These are phyloP conservation scores for Pichia sp. DNA, from an alignment of 1,139 yeast species.

Conservation along the genomic window DNA sequence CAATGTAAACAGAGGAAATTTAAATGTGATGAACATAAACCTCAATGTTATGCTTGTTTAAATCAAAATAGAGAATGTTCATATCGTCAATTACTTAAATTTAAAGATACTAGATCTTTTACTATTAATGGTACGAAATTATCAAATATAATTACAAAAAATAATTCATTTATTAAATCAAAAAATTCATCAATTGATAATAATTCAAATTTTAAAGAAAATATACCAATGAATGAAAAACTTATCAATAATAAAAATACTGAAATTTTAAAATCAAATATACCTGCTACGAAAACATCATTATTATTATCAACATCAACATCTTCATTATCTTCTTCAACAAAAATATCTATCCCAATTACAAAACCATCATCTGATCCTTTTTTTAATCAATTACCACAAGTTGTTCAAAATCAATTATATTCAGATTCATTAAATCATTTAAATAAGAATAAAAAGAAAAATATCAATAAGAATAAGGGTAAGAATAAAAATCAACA, in stretches of 20 bases:
- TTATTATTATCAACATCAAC: too few species aligned
- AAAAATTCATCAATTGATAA: too few species aligned
- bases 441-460: not conserved
- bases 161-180: not conserved
- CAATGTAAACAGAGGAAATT: slow-evolving; percentile 60
- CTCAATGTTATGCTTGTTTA: slow-evolving; percentile 53
- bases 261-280: too few species aligned
- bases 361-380: slow-evolving; percentile 11
- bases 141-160: not conserved
- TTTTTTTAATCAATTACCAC: slow-evolving; percentile 20
- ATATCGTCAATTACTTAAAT: slow-evolving; percentile 36
- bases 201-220: too few species aligned
- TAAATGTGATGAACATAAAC: slow-evolving; percentile 61
- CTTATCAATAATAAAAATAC: too few species aligned
- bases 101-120: slow-evolving; percentile 30
- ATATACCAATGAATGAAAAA: too few species aligned
- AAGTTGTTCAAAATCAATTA: slow-evolving; percentile 31
- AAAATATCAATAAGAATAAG: not conserved
- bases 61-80: slow-evolving; percentile 43
- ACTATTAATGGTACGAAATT: slow-evolving; percentile 18
- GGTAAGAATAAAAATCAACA: too few species aligned
- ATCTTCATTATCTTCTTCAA: not conserved
- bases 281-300: too few species aligned
- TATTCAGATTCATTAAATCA: slow-evolving; percentile 20
- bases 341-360: not conserved